A percentile compares a stretch with the other conserved stretches of the same genome.
These are phyloP conservation scores for Alternaria longipes DNA, from an alignment of 2,329 filamentous ascomycete genomes.

Conservation along the genomic window DNA sequence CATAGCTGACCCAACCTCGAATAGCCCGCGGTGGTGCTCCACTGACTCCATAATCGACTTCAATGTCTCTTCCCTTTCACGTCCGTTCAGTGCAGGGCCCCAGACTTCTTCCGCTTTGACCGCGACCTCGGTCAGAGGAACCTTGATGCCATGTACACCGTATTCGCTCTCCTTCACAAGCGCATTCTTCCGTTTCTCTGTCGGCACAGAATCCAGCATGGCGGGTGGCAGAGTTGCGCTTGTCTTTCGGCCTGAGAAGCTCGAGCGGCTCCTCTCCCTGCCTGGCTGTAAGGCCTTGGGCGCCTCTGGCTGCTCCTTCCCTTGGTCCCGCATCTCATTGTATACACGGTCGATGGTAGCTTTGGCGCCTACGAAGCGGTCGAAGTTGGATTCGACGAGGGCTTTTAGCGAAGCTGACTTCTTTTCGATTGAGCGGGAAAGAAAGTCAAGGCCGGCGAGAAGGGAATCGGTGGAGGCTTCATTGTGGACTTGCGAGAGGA, in stretches of 20 bases:
- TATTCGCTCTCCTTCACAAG: slow-evolving; percentile 81
- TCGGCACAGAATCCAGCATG: slow-evolving; percentile 40
- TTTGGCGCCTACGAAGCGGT: slow-evolving; percentile 96
- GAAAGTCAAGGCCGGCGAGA: slow-evolving; percentile 80
- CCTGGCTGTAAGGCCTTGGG: slow-evolving; percentile 63
- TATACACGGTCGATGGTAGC: slow-evolving; percentile 99
- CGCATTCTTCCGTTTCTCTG: slow-evolving; percentile 83
- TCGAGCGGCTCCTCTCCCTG: slow-evolving; percentile 72
- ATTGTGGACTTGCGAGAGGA: slow-evolving; percentile 90
- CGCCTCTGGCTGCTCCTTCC: slow-evolving; percentile 57
- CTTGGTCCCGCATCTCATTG: slow-evolving; percentile 87
- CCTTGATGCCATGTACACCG: slow-evolving; percentile 71
- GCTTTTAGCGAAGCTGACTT: slow-evolving; percentile 97
- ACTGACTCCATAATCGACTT: slow-evolving; percentile 79
- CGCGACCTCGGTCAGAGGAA: slow-evolving; percentile 85
- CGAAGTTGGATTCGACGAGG: slow-evolving; percentile 96
- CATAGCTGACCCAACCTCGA: slow-evolving; percentile 80
- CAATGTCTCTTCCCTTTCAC: slow-evolving; percentile 88
- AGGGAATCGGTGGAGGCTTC: slow-evolving; percentile 83
- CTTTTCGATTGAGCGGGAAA: slow-evolving; percentile 93
- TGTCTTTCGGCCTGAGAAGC: slow-evolving; percentile 61
- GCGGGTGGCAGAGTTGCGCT: slow-evolving; percentile 43
- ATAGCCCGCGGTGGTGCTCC: slow-evolving; percentile 80
- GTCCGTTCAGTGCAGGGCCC: slow-evolving; percentile 90
- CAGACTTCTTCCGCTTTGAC: slow-evolving; percentile 97